Base-by-base conservation (phyloP, 495 filamentous ascomycete species). In the Cairneyella variabilis region DNA sequence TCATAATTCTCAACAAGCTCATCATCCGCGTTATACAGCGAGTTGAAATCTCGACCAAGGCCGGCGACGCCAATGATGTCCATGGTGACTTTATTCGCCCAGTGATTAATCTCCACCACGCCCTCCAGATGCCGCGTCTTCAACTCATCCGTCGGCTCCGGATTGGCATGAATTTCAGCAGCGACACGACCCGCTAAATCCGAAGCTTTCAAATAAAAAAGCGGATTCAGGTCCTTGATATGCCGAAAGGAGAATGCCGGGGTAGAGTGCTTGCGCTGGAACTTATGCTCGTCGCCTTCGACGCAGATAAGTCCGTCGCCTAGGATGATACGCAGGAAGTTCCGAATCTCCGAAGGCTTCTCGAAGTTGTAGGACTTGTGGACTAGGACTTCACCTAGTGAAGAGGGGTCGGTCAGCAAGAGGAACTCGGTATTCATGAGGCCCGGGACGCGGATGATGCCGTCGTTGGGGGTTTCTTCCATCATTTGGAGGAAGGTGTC, bases 21-120 rank as follows among this genome's bases (percentile, higher is more conserved):
- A 64, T 82, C 84, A 17, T 80, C 64, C 0, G 79, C 78, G 57
- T 87, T 72, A 23, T 80, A 60, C 34, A 96, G 72, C 1, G 89
- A 79, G 36, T 75, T 70, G 60, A 96, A 96, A 44, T 95, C 86
- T 25, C 80, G 77, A 1, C 89, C 90, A 57, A 96, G 80, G 0
- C 89, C 89, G 0, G 88, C 85, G 3, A 84, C 67, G 9, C 91
- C 90, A 53, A 96, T 92, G 49, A 96, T 91, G 59, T 96, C 91
- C 17, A 96, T 82, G 0, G 91, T 90, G 0, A 81, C 80, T 16
- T 88, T 82, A 26, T 77, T 83, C 5, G 75, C 80, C 88, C 88
- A 92, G 14, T 70, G 67, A 32, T 76, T 71, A 26, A 89, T 78
- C 51, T 93, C 87, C 14, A 91, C 61, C 25, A 82, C 76, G 4